phyloP scores from a whole-genome alignment of 1,284 basidiomycete species.

The Moesziomyces parantarcticus region DNA sequence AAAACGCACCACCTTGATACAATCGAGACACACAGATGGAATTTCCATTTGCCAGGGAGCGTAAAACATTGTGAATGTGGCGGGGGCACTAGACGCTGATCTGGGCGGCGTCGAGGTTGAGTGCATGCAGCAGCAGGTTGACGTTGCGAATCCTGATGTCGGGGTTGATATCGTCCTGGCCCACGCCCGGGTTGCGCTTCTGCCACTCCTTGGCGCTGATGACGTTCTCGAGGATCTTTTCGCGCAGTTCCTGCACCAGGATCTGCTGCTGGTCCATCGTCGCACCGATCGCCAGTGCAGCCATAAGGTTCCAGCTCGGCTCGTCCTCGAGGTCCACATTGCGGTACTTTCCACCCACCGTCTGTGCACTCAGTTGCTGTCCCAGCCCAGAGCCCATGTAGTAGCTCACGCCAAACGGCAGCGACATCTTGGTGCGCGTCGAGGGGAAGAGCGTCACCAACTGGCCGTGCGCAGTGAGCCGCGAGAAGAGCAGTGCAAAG shows the following conservation, averaged over 20 bases:
- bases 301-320: constrained; percentile 91
- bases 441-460: constrained; percentile 89
- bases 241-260: constrained; percentile 85
- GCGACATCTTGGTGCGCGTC: constrained; percentile 75
- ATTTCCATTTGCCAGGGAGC: too few relatives aligned
- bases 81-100: constrained; percentile 52
- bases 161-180: constrained; percentile 12
- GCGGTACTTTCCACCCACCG: constrained; percentile 47
- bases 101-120: constrained; percentile 66
- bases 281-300: constrained; percentile 86
- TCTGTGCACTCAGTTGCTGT: constrained; percentile 26
- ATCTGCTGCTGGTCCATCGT: constrained; percentile 84
- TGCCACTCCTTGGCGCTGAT: constrained; percentile 73
- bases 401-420: constrained; percentile 72
- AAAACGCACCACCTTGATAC: too few relatives aligned
- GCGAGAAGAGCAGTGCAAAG: constrained; percentile 84
- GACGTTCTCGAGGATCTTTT: constrained; percentile 91
- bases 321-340: constrained; percentile 81
- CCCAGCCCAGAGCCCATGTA: constrained; percentile 54
- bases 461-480: constrained; percentile 74
- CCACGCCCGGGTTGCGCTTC: constrained; percentile 40
- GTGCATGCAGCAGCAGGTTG: constrained; percentile 64
- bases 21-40: too few relatives aligned
- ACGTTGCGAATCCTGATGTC: constrained; percentile 64
- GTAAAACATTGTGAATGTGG: too few relatives aligned